Conservation (phyloP, 257 asterid species). For the Anisodus acutangulus region DNA sequence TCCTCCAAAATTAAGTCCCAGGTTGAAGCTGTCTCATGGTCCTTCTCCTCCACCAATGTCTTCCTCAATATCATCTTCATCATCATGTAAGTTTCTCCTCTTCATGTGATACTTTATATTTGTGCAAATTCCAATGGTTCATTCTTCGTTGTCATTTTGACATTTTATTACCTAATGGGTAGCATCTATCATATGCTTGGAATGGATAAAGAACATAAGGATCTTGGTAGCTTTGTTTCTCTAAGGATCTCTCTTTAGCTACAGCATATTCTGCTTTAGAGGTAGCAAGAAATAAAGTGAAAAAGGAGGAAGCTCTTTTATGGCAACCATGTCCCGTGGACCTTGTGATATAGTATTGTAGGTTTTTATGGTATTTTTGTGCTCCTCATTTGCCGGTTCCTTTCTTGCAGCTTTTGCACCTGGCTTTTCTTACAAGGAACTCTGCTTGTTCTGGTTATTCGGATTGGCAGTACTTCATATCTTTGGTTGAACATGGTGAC, state of each 20-base stretch:
- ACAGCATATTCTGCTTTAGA: not conserved
- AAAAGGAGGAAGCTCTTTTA: constrained; percentile 13
- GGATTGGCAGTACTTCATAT: constrained; percentile 44
- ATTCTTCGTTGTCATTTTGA: not conserved
- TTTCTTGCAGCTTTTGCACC: constrained; percentile 45
- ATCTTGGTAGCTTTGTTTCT: not conserved
- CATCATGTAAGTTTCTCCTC: constrained; percentile 56
- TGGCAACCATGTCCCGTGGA: not conserved
- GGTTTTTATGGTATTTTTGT: constrained; percentile 4
- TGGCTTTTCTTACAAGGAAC: constrained; percentile 38
- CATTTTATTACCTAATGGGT: not conserved
- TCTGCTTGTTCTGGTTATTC: constrained; percentile 38
- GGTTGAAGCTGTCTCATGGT: constrained; percentile 39
- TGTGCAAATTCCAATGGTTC: not conserved
- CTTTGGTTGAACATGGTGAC: constrained; percentile 36
- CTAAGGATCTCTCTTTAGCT: not conserved
- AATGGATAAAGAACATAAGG: not conserved
- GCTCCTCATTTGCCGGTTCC: not conserved
- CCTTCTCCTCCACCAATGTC: constrained; percentile 52
- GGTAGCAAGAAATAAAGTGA: not conserved
- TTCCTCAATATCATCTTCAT: constrained; percentile 43
- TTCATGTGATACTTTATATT: constrained; percentile 25
- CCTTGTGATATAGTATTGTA: constrained; percentile 4
- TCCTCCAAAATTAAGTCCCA: constrained; percentile 42
- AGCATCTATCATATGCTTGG: not conserved